Conservation (phyloP, 805 yeast genomes). For the Cyberlindnera japonica region DNA sequence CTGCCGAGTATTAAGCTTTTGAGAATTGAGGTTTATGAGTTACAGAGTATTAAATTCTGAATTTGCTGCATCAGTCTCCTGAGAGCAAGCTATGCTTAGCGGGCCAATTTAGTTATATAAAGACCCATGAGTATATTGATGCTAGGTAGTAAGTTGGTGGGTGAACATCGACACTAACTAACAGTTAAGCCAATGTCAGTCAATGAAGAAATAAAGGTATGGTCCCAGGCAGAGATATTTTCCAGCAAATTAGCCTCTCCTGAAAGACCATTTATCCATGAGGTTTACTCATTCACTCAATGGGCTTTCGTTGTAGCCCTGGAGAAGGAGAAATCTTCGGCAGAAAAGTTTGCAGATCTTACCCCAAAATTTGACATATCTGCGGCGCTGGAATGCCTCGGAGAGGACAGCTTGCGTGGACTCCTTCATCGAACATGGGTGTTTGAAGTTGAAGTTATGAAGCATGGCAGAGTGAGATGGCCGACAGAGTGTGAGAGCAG, state of each 20-base stretch:
- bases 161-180: no score
- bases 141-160: no score
- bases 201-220: not conserved
- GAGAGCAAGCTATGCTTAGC: no score
- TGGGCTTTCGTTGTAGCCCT: slow-evolving; percentile 5
- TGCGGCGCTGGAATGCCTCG: not conserved
- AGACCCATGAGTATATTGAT: no score
- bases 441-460: slow-evolving; percentile 3
- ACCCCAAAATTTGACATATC: slow-evolving; percentile 1
- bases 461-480: slow-evolving; percentile 3
- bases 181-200: not conserved
- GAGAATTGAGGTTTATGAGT: no score
- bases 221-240: slow-evolving; percentile 2
- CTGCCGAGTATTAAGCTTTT: no score
- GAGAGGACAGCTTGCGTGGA: not conserved
- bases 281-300: slow-evolving; percentile 5
- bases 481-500: slow-evolving; percentile 1
- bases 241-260: slow-evolving; percentile 1
- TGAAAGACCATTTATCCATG: slow-evolving; percentile 5
- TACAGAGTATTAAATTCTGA: no score
- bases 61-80: no score
- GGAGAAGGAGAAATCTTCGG: slow-evolving; percentile 1
- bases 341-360: not conserved
- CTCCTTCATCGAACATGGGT: not conserved
- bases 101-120: no score